Base-by-base conservation (phyloP, 1,284 basidiomycete species). In the Apiotrichum sp. region DNA sequence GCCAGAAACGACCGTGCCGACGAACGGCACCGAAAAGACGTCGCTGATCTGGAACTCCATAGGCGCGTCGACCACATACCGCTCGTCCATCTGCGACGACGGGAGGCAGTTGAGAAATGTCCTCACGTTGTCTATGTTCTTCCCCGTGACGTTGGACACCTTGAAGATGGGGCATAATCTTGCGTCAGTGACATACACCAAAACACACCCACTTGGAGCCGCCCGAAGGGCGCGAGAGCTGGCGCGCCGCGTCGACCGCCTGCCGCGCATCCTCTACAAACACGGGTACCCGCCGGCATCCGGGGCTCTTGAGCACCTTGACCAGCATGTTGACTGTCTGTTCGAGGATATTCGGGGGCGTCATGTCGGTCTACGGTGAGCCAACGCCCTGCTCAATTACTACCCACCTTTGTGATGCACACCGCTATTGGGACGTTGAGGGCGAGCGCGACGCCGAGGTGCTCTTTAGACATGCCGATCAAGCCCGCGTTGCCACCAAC, bases 381-480 rank as follows among this genome's bases (percentile, higher is more conserved):
- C 46, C 33, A 36, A 10, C 13, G 6, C 3, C 6, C 48, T n/a
- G n/a, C 13, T 58, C 11, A 33, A 9, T 32, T n/a, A 46, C 8
- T 36, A 57, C 70, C 56, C 56, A 88, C 89, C 81, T 98, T 98
- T 13, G 93, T 97, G 51, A 98, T 87, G 72, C 91, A 92, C 33
- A 96, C 88, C 4, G 93, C 85, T 38, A 99, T 87, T 1, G 95
- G 95, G 1, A 98, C 89, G 65, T 87, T 90, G 47, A 99, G 78
- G 1, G 95, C 95, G 0, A 99, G 80, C 0, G 95, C 87, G 55
- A 98, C 93, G 1, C 95, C 92, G 11, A 98, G 79, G 75, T 98
- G 95, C 72, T 95, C 92, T 63, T 98, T 97, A 33, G 89, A 93
- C 95, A 98, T 98, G 47, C 96, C 96, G 57, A 98, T 96, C 49